Evolutionary conservation across 129 eudicot genomes (phyloP), one percentile per base, ranked within the genome.

Genomic region (Helianthus annuus): DNA sequence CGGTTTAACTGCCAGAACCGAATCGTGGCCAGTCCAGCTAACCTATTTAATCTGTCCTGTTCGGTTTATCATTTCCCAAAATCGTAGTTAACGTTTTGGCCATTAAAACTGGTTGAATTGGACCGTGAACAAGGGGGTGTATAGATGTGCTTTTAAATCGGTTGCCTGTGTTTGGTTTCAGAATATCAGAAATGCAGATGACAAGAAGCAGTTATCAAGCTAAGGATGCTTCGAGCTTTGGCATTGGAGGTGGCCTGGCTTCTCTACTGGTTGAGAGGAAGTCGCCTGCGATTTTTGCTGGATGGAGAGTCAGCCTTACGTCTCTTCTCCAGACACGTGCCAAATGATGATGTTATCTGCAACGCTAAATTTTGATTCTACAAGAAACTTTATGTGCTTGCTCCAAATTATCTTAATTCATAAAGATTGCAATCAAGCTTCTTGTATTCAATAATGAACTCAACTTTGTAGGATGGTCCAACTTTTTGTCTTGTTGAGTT

Each of bases 291-390:
- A 53, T 80, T 46, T 74, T 80, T 71, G 80, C 71, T 44, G 84
- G 84, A 63, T 80, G 84, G 84, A 80, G 84, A 69, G 84, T 75
- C 42, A 80, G 76, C 64, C 56, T 80, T 2, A 73, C 73, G 1
- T 80, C 84, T 54, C 84, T 80, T 62, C 73, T 80, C 11, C 76
- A 70, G 61, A 69, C 79, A 62, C 73, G 55, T 2, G 72, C 68
- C 68, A 80, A 80, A 61, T 74, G 75, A 71, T 44, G 48, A 73
- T 59, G 19, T n/a, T 69, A n/a, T 13, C 70, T 2, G 24, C 49
- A 15, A 63, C 70, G 66, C 36, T 54, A 15, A 11, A 16, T 70
- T 61, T 51, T 64, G 72, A 55, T 45, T 42, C 15, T 9, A 34
- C 54, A 67, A 44, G 48, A 12, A 15, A 64, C 15, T 27, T 44